Evolutionary conservation across 1,284 basidiomycete genomes (phyloP), one percentile per base, ranked within the genome.

Genomic region (Naganishia liquefaciens): DNA sequence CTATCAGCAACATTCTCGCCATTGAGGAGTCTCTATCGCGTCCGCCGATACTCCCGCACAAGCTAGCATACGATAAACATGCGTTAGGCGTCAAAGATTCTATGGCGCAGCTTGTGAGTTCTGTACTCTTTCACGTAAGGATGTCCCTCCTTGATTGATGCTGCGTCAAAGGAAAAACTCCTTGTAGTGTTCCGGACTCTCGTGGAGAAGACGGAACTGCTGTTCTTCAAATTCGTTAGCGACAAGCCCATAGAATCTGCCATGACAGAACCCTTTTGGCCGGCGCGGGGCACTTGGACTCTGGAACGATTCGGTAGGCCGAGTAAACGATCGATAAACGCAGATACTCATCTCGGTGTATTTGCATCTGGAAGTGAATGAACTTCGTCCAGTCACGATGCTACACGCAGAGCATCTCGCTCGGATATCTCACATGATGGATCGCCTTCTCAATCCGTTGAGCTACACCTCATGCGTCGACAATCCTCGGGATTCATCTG

Each of bases 271-370:
- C 62, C 55, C 1, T 47, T 67, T 19, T 67, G 62, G 62, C 23
- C 43, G 0, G 51, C 43, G n/a, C 33, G 55, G 27, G 61, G 66
- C 10, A 67, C 66, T 11, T 67, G 66, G 66, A 64, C 66, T 1
- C 28, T 67, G 30, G 62, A 67, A 49, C 53, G 50, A 11, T 67
- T 67, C 30, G 55, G 66, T 67, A 54, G 62, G 40, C 33, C 30
- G 2, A 5, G 27, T 3, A 15, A 49, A 27, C 3, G n/a, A 9
- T 19, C 27, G 33, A 13, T 37, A 13, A 13, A 7, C 33, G 10
- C 33, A 5, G 4, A 37, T 37, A 13, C 33, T 37, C 9, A 37
- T 10, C 33, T 37, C 9, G 33, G 13, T 13, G 33, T 37, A 37
- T 13, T 37, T 37, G 33, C 33, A 1, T 5, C 2, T 37, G 2